Percentiles rank a stretch among this genome's conserved stretches.
Conservation (phyloP, 331 rosid species). For the Erythrophleum ivorense region DNA sequence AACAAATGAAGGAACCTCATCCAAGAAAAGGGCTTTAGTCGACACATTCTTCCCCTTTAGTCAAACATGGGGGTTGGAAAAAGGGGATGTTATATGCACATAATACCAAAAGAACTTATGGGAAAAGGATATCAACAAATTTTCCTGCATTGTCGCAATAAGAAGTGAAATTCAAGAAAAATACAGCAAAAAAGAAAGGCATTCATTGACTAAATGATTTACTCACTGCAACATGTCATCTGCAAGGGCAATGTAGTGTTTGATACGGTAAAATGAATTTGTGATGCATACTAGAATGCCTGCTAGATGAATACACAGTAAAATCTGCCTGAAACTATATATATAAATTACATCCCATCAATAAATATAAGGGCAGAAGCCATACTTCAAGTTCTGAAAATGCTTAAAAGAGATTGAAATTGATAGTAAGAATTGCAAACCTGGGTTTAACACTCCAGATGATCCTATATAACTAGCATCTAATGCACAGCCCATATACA, state of each 20-base stretch:
- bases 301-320: not conserved
- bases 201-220: not conserved
- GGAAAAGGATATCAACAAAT: constrained; percentile 11
- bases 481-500: constrained; percentile 41
- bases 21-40: not conserved
- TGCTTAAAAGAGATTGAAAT: constrained; percentile 10
- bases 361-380: not conserved
- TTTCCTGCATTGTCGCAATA: not conserved
- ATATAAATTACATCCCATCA: not conserved
- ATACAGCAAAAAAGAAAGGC: not conserved
- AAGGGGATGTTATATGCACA: not conserved
- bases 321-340: not conserved
- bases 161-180: constrained; percentile 2
- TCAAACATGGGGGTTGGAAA: not conserved
- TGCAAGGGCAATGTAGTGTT: not conserved
- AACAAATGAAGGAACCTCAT: too few relatives aligned
- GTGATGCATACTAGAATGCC: not conserved
- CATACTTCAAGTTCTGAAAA: constrained; percentile 16
- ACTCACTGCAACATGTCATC: not conserved
- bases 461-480: constrained; percentile 60
- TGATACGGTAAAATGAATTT: not conserved
- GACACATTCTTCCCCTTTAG: not conserved
- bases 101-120: not conserved
- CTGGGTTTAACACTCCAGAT: constrained; percentile 62
- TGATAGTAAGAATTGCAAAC: constrained; percentile 52